Conservation (phyloP, 192 early-diverging fungal species). For the Podila clonocystis region DNA sequence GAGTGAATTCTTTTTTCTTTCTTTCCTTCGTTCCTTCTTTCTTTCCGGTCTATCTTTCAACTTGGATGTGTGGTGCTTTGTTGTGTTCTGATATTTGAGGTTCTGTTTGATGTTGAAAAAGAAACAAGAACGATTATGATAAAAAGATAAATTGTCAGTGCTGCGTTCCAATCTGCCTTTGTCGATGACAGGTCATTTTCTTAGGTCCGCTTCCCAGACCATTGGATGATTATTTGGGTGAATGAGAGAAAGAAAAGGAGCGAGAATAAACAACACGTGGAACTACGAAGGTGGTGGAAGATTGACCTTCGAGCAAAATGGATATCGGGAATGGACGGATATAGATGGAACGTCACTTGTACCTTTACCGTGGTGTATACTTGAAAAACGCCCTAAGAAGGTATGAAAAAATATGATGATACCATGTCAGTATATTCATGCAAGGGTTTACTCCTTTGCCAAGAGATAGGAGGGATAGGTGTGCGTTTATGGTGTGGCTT, state of each 20-base stretch:
- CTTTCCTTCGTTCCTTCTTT: not conserved
- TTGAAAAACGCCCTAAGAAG: no score
- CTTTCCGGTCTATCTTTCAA: not conserved
- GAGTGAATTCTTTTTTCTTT: not conserved
- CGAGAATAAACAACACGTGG: not conserved
- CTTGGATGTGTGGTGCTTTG: not conserved
- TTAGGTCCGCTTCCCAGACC: not conserved
- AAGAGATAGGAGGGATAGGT: no score
- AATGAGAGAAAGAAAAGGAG: constrained; percentile 1
- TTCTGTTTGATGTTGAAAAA: not conserved
- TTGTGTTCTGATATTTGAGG: no score
- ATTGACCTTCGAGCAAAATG: not conserved
- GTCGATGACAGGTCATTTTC: not conserved
- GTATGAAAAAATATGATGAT: no score
- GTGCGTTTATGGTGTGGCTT: no score
- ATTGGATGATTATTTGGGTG: not conserved
- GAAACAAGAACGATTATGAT: not conserved
- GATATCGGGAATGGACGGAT: no score
- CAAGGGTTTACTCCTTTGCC: no score
- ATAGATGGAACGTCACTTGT: no score
- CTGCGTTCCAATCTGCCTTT: not conserved
- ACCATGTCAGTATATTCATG: no score
- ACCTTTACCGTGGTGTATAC: no score
- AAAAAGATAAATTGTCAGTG: not conserved
- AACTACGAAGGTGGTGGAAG: not conserved